A percentile compares a stretch with the other conserved stretches of the same genome.
These are phyloP conservation scores for Colletotrichum euphorbiae DNA, from an alignment of 2,329 filamentous ascomycete genomes.

Conservation along the genomic window DNA sequence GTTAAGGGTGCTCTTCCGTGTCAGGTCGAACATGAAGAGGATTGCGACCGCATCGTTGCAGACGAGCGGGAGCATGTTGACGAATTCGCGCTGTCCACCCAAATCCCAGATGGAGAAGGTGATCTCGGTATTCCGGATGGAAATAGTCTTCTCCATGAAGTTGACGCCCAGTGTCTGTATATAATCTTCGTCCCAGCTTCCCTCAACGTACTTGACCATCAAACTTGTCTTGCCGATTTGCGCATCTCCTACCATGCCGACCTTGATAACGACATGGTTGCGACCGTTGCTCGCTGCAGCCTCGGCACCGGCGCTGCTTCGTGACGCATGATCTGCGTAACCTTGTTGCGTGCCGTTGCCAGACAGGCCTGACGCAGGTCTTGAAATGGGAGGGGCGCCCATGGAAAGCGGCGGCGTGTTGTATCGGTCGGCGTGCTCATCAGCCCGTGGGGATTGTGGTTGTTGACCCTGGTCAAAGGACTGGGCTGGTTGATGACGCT, in stretches of 20 bases:
- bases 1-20: conserved; percentile 96
- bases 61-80: conserved; percentile 99
- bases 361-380: conserved; percentile 67
- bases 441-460: conserved; percentile 52
- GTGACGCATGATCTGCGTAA: conserved; percentile 58
- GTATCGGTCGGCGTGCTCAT: conserved; percentile 58
- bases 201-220: conserved; percentile 99
- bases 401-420: conserved; percentile 58
- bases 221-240: conserved; percentile 99
- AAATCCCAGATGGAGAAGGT: conserved; percentile 99
- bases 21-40: conserved; percentile 99
- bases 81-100: conserved; percentile 97
- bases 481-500: conserved; percentile 56
- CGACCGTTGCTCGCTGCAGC: conserved; percentile 58
- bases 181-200: conserved; percentile 99
- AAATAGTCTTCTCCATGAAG: conserved; percentile 99
- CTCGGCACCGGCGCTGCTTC: conserved; percentile 52
- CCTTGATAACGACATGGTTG: conserved; percentile 94
- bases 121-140: conserved; percentile 98
- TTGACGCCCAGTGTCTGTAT: conserved; percentile 99
- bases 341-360: conserved; percentile 54
- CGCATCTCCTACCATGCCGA: conserved; percentile 98
- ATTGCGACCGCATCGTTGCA: conserved; percentile 99
- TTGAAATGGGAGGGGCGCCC: conserved; percentile 58
- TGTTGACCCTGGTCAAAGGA: conserved; percentile 62